phyloP scores from a whole-genome alignment of 1,284 basidiomycete species.

The Meripilus lineatus region DNA sequence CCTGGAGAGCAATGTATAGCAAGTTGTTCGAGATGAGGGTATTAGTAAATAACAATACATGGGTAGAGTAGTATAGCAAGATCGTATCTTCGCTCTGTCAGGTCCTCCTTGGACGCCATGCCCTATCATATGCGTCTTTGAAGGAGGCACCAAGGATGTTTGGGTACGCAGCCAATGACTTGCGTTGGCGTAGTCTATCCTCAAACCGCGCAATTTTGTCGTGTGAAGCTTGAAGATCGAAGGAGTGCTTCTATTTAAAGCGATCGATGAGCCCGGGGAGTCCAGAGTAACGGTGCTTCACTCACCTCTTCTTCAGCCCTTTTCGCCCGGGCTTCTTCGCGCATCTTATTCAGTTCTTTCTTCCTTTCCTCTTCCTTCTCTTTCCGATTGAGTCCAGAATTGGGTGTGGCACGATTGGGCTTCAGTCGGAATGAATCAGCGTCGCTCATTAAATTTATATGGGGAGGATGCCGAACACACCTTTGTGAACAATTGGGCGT shows the following conservation, averaged over 20 bases:
- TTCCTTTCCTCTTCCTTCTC: constrained; percentile 67
- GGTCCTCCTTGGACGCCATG: constrained; percentile 13
- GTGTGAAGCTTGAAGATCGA: constrained; percentile 64
- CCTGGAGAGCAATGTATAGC: neutral
- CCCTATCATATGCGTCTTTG: constrained; percentile 40
- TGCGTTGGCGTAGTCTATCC: constrained; percentile 43
- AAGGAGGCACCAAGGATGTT: constrained; percentile 63
- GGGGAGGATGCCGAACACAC: constrained; percentile 33
- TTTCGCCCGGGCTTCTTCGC: constrained; percentile 62
- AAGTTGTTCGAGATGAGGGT: neutral
- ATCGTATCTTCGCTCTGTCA: too few species aligned
- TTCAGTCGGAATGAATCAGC: constrained; percentile 15
- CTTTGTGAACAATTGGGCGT: constrained; percentile 60
- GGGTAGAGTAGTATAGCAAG: neutral
- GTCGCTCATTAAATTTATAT: constrained; percentile 1
- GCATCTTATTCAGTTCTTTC: constrained; percentile 63
- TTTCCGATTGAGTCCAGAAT: constrained; percentile 51
- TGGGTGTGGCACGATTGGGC: constrained; percentile 49
- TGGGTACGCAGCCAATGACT: constrained; percentile 55
- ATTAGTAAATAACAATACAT: neutral
- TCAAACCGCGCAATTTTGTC: constrained; percentile 69
- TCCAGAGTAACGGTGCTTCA: constrained; percentile 8
- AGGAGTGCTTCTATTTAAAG: constrained; percentile 45
- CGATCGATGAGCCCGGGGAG: constrained; percentile 6
- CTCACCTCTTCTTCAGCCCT: constrained; percentile 52